phyloP scores from a whole-genome alignment of 441 rosid genomes.

The Gossypium gossypioides region DNA sequence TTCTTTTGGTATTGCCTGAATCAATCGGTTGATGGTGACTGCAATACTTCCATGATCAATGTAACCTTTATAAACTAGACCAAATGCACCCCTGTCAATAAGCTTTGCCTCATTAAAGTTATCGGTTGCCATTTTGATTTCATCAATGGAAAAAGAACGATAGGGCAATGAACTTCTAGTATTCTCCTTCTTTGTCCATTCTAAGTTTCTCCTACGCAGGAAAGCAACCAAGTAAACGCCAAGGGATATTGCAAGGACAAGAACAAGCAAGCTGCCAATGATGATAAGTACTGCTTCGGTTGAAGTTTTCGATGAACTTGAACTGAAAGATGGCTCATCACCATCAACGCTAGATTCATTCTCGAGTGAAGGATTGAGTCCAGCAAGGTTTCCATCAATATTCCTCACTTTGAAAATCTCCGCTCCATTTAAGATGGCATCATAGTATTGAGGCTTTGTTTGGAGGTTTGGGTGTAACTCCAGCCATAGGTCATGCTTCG shows the following conservation, averaged over 20 bases:
- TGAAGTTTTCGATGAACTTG: constrained; percentile 4
- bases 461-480: not conserved
- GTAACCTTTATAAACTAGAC: constrained; percentile 13
- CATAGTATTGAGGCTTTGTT: not conserved
- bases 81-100: not conserved
- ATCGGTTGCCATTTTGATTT: not conserved
- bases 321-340: constrained; percentile 15
- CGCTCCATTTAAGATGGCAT: constrained; percentile 26
- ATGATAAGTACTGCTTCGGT: not conserved
- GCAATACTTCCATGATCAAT: constrained; percentile 34
- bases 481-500: constrained; percentile 1
- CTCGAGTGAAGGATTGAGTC: constrained; percentile 19
- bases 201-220: not conserved
- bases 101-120: not conserved
- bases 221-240: constrained; percentile 23
- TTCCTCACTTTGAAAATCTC: constrained; percentile 31
- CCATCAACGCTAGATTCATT: constrained; percentile 9
- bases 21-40: constrained; percentile 63
- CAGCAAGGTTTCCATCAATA: constrained; percentile 14
- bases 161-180: not conserved
- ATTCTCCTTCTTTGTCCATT: not conserved
- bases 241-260: constrained; percentile 30
- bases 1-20: constrained; percentile 37
- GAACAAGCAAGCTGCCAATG: constrained; percentile 11
- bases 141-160: not conserved